Percentiles rank a stretch among this genome's conserved stretches.
phyloP scores from a whole-genome alignment of 345 rosid species.

The Noccaea caerulescens region DNA sequence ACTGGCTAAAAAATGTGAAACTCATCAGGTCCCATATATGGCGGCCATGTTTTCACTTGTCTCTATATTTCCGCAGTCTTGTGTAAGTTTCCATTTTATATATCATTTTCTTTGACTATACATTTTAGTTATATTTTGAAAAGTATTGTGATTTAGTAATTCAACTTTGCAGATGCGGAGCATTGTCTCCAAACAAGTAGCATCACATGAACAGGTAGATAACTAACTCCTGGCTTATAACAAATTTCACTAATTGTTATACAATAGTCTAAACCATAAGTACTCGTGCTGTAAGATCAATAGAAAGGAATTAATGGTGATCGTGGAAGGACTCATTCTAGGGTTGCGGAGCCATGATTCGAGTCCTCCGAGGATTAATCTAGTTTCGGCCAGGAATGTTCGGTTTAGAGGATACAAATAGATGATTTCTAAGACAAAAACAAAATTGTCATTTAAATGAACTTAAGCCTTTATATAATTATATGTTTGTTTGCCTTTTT shows the following conservation, averaged over 20 bases:
- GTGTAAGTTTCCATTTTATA: conserved; percentile 58
- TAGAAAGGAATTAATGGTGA: neutral
- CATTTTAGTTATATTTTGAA: neutral
- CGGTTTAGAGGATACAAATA: no score
- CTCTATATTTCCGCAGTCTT: conserved; percentile 68
- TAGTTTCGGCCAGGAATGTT: no score
- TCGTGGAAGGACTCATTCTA: no score
- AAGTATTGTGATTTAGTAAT: neutral
- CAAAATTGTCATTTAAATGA: neutral
- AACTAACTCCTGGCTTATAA: conserved; percentile 13
- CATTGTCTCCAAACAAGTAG: conserved; percentile 88
- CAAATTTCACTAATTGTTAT: neutral
- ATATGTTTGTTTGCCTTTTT: neutral
- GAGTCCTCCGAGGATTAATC: no score
- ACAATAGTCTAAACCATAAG: neutral
- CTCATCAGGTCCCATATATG: conserved; percentile 75
- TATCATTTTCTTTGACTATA: neutral
- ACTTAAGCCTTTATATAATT: neutral
- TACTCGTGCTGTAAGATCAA: conserved; percentile 1
- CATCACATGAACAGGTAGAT: conserved; percentile 92
- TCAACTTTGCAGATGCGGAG: conserved; percentile 64
- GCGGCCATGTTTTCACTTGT: conserved; percentile 67
- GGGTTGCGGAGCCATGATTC: no score
- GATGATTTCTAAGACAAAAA: neutral
- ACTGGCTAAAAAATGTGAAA: conserved; percentile 33